Evolutionary conservation across 2,329 filamentous ascomycete species (phyloP), one percentile per base, ranked within the genome.

Genomic region (Verruconis gallopava): DNA sequence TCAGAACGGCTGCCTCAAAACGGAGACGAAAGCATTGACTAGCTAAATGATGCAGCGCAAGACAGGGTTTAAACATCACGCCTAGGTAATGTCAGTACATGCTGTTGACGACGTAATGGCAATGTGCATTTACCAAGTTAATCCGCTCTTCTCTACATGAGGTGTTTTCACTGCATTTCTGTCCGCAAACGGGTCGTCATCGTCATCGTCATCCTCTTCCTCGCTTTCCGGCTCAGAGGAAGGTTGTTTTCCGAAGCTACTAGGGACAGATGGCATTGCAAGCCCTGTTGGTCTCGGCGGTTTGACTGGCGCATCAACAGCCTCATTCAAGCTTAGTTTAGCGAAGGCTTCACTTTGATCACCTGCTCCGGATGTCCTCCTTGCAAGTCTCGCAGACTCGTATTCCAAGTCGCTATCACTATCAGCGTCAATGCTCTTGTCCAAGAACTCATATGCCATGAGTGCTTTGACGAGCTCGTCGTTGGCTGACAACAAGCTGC

Each of bases 391-490:
- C 4, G 44, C 45, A 21, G 47, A 38, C 14, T 41, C 34, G 19
- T 51, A 48, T 48, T 70, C 69, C 12, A 63, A 62, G 40, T 79
- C 76, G 47, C 73, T 78, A 52, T 79, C 74, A 45, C 74, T 78
- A 51, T 80, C 76, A 48, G 79, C 74, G 49, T 85, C 81, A 48
- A 89, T 82, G 37, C 83, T 86, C 46, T 80, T 78, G 56, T 98
- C 89, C 48, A 96, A 75, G 51, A 95, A 84, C 61, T 96, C 89
- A 55, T 86, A 98, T 0, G 86, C 83, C 75, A 93, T 94, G 44
- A 98, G 71, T 1, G 88, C 85, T 47, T 81, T 81, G 32, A 96
- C 84, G n/a, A 98, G 78, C 60, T 93, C 84, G 53, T 98, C 91
- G 53, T 98, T 96, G 49, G 89, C 88, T 53, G 91, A 85, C 14